These are phyloP conservation scores for Solanum okadae DNA, from an alignment of 257 asterid genomes.

Conservation along the genomic window DNA sequence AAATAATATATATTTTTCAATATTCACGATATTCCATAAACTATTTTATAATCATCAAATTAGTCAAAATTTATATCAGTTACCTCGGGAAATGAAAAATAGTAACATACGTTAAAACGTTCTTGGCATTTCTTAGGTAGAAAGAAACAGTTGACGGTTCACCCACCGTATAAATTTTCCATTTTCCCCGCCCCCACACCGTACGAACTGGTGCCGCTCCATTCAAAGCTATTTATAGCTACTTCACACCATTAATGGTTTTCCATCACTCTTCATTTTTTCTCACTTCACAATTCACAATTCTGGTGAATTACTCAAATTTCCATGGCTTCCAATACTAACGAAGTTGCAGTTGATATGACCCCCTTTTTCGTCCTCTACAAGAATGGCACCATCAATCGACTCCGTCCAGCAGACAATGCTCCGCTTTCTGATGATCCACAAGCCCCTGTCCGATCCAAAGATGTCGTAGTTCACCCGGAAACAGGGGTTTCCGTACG, in stretches of 20 bases:
- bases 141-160: not conserved
- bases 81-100: not conserved
- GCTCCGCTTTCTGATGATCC: conserved; percentile 34
- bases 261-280: not conserved
- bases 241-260: not conserved
- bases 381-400: conserved; percentile 30
- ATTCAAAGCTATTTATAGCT: not conserved
- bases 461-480: conserved; percentile 34
- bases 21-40: no score
- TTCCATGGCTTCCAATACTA: conserved; percentile 22
- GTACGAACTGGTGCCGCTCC: not conserved
- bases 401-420: not conserved
- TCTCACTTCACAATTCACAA: not conserved
- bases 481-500: conserved; percentile 40
- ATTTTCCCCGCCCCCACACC: not conserved
- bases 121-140: not conserved
- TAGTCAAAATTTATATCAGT: no score
- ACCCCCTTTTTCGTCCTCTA: conserved; percentile 28
- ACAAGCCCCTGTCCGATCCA: conserved; percentile 26
- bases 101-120: not conserved
- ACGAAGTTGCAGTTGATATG: conserved; percentile 23
- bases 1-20: no score
- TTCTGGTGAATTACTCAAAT: not conserved
- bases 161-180: not conserved
- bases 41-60: no score